These are phyloP conservation scores for Gossypium rotundifolium DNA, from an alignment of 345 rosid species.

Conservation along the genomic window DNA sequence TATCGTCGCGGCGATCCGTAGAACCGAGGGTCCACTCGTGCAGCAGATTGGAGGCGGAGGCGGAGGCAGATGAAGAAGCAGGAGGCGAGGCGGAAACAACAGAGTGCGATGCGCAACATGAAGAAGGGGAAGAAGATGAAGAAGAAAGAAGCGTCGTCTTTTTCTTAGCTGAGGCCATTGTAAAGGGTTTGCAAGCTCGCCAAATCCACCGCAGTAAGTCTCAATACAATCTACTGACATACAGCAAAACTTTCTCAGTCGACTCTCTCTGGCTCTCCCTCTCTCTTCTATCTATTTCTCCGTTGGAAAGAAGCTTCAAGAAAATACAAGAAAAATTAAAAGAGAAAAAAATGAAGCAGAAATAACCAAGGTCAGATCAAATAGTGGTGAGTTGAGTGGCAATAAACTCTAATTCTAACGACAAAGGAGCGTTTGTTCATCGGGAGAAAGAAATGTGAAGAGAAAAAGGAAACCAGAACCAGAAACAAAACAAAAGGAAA, in stretches of 20 bases:
- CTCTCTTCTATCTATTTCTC: slow-evolving; percentile 11
- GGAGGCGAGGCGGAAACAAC: slow-evolving; percentile 27
- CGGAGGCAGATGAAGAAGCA: slow-evolving; percentile 9
- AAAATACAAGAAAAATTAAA: slow-evolving; percentile 8
- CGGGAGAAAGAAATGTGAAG: neutral
- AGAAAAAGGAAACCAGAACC: neutral
- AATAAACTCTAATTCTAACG: neutral
- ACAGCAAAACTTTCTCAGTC: slow-evolving; percentile 50
- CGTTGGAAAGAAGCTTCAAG: slow-evolving; percentile 16
- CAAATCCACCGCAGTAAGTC: slow-evolving; percentile 69
- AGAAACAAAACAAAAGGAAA: neutral
- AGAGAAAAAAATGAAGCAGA: neutral
- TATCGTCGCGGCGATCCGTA: slow-evolving; percentile 29
- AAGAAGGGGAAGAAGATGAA: slow-evolving; percentile 1
- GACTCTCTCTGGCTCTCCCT: neutral
- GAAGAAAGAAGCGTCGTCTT: slow-evolving; percentile 54
- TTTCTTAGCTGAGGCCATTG: slow-evolving; percentile 97
- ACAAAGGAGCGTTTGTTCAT: neutral
- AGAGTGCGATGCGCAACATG: slow-evolving; percentile 19
- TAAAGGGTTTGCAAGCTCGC: slow-evolving; percentile 71
- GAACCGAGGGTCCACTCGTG: slow-evolving; percentile 34
- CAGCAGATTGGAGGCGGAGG: slow-evolving; percentile 25
- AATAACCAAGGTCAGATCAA: neutral
- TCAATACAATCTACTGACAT: slow-evolving; percentile 80
- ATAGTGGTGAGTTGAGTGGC: neutral